Percentiles rank a stretch among this genome's conserved stretches.
phyloP scores from a whole-genome alignment of 495 filamentous ascomycete genomes.

The Aspergillus bertholletiae region DNA sequence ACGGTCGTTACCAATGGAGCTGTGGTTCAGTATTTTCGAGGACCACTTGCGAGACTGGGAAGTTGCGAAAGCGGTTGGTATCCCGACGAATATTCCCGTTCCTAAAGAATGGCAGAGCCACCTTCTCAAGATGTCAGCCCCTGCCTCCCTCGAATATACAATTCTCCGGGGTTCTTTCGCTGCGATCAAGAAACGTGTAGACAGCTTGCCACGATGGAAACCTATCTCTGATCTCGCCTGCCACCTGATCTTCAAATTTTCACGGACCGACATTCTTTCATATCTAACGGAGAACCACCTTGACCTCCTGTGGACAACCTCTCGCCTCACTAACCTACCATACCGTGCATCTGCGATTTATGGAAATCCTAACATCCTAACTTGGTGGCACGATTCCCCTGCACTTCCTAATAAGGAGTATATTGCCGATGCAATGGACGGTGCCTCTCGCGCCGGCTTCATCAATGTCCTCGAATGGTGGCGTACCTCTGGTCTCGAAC shows the following conservation, averaged over 20 bases:
- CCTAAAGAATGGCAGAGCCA: constrained; percentile 70
- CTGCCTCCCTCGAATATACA: constrained; percentile 71
- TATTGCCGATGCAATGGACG: constrained; percentile 76
- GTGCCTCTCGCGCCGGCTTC: constrained; percentile 78
- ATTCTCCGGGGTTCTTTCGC: constrained; percentile 68
- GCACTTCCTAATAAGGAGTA: constrained; percentile 78
- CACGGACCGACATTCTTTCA: constrained; percentile 69
- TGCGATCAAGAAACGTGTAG: constrained; percentile 64
- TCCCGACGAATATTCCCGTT: constrained; percentile 70
- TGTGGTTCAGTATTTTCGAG: constrained; percentile 86
- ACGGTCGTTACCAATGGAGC: constrained; percentile 65
- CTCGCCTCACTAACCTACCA: constrained; percentile 75
- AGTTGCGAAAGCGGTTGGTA: constrained; percentile 70
- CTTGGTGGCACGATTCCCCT: constrained; percentile 81
- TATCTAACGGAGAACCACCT: constrained; percentile 76
- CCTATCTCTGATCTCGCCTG: constrained; percentile 77
- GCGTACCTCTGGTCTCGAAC: constrained; percentile 71
- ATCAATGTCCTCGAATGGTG: constrained; percentile 89
- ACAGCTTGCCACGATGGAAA: constrained; percentile 61
- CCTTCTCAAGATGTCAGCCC: constrained; percentile 43
- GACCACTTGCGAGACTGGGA: constrained; percentile 82
- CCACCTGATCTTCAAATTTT: constrained; percentile 88
- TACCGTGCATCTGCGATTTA: constrained; percentile 84
- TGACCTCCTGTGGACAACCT: constrained; percentile 77
- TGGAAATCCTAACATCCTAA: constrained; percentile 76